Base-by-base conservation (phyloP, 2,329 filamentous ascomycete genomes). In the Teratosphaeria viscida region DNA sequence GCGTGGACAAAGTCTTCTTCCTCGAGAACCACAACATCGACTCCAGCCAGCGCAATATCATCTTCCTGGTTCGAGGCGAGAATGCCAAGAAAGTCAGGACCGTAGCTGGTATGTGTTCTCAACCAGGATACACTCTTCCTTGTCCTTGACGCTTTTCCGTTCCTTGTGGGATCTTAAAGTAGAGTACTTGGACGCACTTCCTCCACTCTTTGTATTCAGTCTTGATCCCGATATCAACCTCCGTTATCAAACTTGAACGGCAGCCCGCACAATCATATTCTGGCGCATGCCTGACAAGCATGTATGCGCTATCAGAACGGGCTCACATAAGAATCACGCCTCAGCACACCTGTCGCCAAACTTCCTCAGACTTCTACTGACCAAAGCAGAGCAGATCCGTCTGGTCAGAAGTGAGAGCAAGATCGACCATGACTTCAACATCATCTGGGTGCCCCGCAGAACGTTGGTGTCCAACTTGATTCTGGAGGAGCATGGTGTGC, bases 1-100 rank as follows among this genome's bases (percentile, higher is more conserved):
- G 95, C 34, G 92, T 99, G 66, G 92, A 97, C 75, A 95, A 95
- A 75, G 90, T 96, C 66, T 99, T 97, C 79, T 88, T 96, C 71
- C 81, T 99, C 54, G 94, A 99, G 75, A 97, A 96, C 76, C 85
- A 88, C 71, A 97, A 99, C 76, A 87, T 91, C 74, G 92, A 97
- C 75, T 89, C 90, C 19, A 95, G 88, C 70, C 94, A 97, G 77
- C 86, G 89, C 71, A 99, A 96, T 80, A 85, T 99, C 63, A 84
- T 99, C 66, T 99, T 97, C 77, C 84, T 99, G 66, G 89, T 91
- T 19, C 84, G 92, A 70, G 92, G 91, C 63, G 94, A 97, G 76
- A 92, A 90, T 73, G 87, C 89, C 59, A 88, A 84, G 65, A 88
- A 94, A 71, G 87, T 92, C 58, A 86, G 90, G 73, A 81, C 84